phyloP scores from a whole-genome alignment of 257 asterid genomes.

The Primulina eburnea region DNA sequence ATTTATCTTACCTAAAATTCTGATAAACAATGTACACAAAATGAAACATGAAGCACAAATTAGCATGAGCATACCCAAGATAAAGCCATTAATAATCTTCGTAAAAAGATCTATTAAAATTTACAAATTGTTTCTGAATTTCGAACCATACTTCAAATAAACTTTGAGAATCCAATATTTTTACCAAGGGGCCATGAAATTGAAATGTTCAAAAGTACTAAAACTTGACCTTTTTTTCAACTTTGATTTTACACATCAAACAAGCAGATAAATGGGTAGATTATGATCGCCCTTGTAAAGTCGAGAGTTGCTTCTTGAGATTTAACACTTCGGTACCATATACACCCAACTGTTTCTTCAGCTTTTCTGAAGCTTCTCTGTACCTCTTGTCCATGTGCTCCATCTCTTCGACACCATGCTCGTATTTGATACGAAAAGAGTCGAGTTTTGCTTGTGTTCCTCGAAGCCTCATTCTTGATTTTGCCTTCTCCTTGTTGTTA shows the following conservation, averaged over 20 bases:
- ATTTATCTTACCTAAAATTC: too few species aligned
- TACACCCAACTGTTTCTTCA: conserved; percentile 53
- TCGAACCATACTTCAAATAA: too few species aligned
- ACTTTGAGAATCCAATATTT: not conserved
- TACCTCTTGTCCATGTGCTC: conserved; percentile 51
- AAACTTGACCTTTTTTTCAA: too few species aligned
- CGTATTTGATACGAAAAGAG: conserved; percentile 40
- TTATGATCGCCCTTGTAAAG: conserved; percentile 25
- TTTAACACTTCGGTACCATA: conserved; percentile 46
- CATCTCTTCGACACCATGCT: conserved; percentile 41
- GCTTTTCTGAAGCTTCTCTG: conserved; percentile 47
- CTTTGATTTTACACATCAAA: not conserved
- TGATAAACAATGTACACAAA: too few species aligned
- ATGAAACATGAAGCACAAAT: too few species aligned
- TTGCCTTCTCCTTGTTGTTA: conserved; percentile 42
- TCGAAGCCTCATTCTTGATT: conserved; percentile 62
- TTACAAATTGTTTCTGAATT: too few species aligned
- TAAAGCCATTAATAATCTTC: too few species aligned
- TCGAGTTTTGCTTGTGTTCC: conserved; percentile 63
- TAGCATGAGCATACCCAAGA: too few species aligned
- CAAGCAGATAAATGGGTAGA: not conserved
- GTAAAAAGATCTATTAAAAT: too few species aligned
- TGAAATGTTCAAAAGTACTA: not conserved
- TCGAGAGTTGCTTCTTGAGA: conserved; percentile 58
- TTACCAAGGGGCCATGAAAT: not conserved